Evolutionary conservation across 805 yeast genomes (phyloP).

Genomic region (baker's yeast (Saccharomyces cerevisiae)): DNA sequence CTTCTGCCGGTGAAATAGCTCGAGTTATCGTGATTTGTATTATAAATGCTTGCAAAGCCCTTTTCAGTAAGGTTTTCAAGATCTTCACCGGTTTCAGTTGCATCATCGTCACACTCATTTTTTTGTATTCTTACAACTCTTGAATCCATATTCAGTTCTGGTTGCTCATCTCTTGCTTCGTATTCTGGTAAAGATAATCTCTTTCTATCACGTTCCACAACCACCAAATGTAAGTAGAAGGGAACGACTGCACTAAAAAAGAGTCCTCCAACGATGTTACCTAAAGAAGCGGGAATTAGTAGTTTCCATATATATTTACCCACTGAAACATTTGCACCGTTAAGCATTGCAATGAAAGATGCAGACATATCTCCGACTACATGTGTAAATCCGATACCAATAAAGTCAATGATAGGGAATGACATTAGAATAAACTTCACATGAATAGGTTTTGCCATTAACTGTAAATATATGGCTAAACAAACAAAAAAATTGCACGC

Average conservation of each 20-base stretch:
- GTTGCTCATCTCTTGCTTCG: conserved; percentile 73
- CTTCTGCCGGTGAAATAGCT: not conserved
- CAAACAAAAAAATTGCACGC: conserved; percentile 76
- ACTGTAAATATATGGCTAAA: conserved; percentile 65
- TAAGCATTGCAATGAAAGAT: conserved; percentile 56
- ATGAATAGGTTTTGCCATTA: conserved; percentile 72
- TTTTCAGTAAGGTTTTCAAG: not conserved
- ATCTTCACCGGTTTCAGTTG: conserved; percentile 1
- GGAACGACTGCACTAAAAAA: conserved; percentile 58
- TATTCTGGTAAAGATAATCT: conserved; percentile 55
- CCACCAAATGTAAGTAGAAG: conserved; percentile 63
- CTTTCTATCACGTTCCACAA: conserved; percentile 63
- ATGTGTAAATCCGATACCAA: conserved; percentile 70
- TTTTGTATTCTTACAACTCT: conserved; percentile 53
- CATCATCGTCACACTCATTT: conserved; percentile 4
- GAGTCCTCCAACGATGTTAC: conserved; percentile 74
- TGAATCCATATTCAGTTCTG: conserved; percentile 67
- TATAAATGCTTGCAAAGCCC: not conserved
- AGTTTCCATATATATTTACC: conserved; percentile 65
- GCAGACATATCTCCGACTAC: conserved; percentile 77
- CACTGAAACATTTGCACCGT: conserved; percentile 56
- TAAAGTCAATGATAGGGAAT: conserved; percentile 70
- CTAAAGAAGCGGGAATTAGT: conserved; percentile 61
- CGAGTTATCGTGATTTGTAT: not conserved
- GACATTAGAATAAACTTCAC: conserved; percentile 58